Evolutionary conservation across 179 eudicot species (phyloP), one percentile per base, ranked within the genome.

Genomic region (Beta macrorhiza): DNA sequence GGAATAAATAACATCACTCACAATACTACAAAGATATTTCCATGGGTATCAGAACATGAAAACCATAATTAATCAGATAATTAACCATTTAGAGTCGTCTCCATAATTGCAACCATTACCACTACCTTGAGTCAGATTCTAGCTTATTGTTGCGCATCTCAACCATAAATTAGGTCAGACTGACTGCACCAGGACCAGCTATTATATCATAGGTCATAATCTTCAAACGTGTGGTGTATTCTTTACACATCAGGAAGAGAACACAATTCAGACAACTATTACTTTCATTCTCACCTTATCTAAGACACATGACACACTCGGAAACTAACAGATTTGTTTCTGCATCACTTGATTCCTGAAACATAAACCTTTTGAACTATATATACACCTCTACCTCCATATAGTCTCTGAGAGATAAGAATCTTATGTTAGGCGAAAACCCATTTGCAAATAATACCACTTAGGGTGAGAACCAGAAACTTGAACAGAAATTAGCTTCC

Each of bases 401-500:
- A 44, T 20, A 29, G n/a, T 74, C 45, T 81, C 67, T 67, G 47
- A 75, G 57, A 47, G 4, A 44, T n/a, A 16, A 58, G 45, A 52
- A 59, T 58, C 71, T 82, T 25, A 19, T 42, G 20, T 22, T 78
- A 62, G 14, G 20, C 17, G 12, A 73, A 63, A 37, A 47, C 57
- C 32, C 32, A 68, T 47, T 52, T 59, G 1, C 42, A 20, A 57
- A 0, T 5, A 11, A 25, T 42, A 78, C 37, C 29, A 63, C 55
- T 78, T 29, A 20, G 63, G 80, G 64, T 16, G 81, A 80, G 65
- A 58, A 53, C 16, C 65, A 76, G 64, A 73, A 75, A 68, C 68
- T 74, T 78, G 76, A 64, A 32, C 79, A 64, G 67, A 86, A 81
- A n/a, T 77, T 59, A 75, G 72, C 77, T 37, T 72, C 42, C 52